Evolutionary conservation across 2,329 filamentous ascomycete genomes (phyloP).

Genomic region (Phaeoacremonium minimum): DNA sequence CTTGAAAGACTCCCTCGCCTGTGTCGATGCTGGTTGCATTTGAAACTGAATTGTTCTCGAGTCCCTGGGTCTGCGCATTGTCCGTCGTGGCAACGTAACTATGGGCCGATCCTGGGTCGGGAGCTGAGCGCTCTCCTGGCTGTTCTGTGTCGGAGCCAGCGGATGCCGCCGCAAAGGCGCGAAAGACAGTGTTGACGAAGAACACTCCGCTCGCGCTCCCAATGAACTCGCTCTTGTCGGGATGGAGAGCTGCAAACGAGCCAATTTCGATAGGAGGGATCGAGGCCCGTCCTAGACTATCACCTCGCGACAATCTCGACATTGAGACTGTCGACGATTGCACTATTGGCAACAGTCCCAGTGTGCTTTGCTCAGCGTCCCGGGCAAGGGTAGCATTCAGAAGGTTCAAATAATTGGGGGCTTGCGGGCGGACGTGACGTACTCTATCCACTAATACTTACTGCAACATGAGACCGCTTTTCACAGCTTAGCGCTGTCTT

Average conservation of each 20-base stretch:
- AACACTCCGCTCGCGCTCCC: conserved; percentile 48
- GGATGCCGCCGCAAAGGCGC: conserved; percentile 37
- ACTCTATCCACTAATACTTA: too few relatives aligned
- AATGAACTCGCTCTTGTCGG: conserved; percentile 43
- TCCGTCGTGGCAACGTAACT: conserved; percentile 11
- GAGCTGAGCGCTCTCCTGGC: conserved; percentile 18
- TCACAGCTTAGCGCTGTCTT: too few relatives aligned
- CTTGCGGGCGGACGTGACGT: too few relatives aligned
- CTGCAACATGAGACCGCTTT: too few relatives aligned
- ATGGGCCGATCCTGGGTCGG: conserved; percentile 12
- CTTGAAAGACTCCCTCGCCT: neutral
- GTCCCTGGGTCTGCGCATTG: neutral
- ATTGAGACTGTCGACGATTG: too few relatives aligned
- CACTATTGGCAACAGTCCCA: too few relatives aligned
- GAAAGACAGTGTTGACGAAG: conserved; percentile 48
- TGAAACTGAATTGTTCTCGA: neutral
- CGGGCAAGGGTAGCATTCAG: too few relatives aligned
- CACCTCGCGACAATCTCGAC: too few relatives aligned
- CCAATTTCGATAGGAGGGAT: conserved; percentile 26
- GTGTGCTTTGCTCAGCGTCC: too few relatives aligned
- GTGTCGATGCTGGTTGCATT: neutral
- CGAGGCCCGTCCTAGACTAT: neutral
- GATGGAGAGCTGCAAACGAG: conserved; percentile 32
- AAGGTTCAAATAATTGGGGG: too few relatives aligned
- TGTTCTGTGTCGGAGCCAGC: conserved; percentile 16